These are phyloP conservation scores for Daphne laureola DNA, from an alignment of 441 rosid species.

Conservation along the genomic window DNA sequence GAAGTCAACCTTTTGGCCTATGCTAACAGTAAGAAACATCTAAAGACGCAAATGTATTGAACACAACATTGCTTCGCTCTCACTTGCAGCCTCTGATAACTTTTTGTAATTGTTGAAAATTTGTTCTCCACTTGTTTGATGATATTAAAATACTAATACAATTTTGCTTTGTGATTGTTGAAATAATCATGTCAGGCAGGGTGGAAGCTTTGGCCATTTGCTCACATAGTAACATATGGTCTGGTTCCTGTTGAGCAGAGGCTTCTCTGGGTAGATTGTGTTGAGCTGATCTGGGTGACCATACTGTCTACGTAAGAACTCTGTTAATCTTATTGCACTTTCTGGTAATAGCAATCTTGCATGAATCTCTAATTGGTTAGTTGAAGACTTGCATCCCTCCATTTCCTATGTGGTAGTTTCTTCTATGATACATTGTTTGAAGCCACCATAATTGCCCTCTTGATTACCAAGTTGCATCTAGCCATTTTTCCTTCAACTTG, in stretches of 20 bases:
- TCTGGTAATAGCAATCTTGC: neutral
- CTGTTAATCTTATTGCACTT: neutral
- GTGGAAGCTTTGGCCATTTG: slow-evolving; percentile 96
- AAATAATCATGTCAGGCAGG: slow-evolving; percentile 53
- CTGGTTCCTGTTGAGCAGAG: slow-evolving; percentile 69
- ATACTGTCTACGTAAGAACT: slow-evolving; percentile 66
- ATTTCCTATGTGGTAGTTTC: neutral
- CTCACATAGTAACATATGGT: slow-evolving; percentile 76
- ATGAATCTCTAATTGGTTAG: too few relatives aligned
- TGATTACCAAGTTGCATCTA: neutral
- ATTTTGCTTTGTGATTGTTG: neutral
- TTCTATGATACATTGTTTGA: neutral
- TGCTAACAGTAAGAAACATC: slow-evolving; percentile 73
- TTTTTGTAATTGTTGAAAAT: slow-evolving; percentile 1
- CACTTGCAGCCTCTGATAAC: slow-evolving; percentile 3
- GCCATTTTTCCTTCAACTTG: neutral
- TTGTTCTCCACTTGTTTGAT: neutral
- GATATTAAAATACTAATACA: too few relatives aligned
- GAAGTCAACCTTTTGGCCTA: slow-evolving; percentile 68
- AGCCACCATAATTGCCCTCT: neutral
- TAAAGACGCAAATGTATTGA: neutral
- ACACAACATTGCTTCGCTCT: neutral
- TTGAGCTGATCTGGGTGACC: slow-evolving; percentile 85
- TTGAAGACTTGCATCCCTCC: neutral
- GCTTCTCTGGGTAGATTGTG: slow-evolving; percentile 85